Evolutionary conservation across 192 early-diverging fungal species (phyloP).

Genomic region (Cetraspora pellucida): DNA sequence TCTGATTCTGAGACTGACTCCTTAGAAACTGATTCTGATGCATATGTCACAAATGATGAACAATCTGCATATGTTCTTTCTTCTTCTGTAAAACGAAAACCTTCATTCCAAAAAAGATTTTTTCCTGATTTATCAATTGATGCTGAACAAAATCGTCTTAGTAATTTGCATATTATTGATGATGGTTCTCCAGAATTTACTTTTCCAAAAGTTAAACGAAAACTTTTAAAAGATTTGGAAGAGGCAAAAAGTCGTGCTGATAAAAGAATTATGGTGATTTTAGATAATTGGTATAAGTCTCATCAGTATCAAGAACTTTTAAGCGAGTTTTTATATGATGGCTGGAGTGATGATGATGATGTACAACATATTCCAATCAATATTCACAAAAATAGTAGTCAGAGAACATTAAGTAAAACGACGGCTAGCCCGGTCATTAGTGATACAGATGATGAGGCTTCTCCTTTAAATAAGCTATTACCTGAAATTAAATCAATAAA

Average conservation of each 20-base stretch:
- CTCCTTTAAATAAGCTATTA: neutral
- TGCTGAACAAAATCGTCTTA: constrained; percentile 34
- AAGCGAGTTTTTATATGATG: constrained; percentile 32
- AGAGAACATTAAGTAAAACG: constrained; percentile 11
- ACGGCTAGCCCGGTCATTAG: neutral
- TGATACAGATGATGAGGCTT: constrained; percentile 34
- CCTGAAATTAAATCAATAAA: neutral
- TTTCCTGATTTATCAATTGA: constrained; percentile 29
- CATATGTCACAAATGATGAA: constrained; percentile 29
- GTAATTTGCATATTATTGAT: constrained; percentile 32
- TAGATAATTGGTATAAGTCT: constrained; percentile 28
- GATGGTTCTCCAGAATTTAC: constrained; percentile 30
- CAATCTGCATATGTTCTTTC: neutral
- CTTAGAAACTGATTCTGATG: constrained; percentile 30
- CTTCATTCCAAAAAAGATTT: constrained; percentile 32
- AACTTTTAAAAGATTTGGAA: constrained; percentile 35
- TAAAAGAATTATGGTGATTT: constrained; percentile 2
- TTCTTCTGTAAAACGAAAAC: constrained; percentile 18
- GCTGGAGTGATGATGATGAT: constrained; percentile 34
- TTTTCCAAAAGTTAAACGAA: constrained; percentile 33
- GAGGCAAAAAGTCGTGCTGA: constrained; percentile 29
- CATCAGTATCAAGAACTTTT: constrained; percentile 35
- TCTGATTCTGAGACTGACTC: constrained; percentile 34
- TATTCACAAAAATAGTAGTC: constrained; percentile 8
- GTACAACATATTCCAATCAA: constrained; percentile 15